Percentiles rank a stretch among this genome's conserved stretches.
Conservation (phyloP, 1,284 basidiomycete species). For the Ceratobasidium sp. region DNA sequence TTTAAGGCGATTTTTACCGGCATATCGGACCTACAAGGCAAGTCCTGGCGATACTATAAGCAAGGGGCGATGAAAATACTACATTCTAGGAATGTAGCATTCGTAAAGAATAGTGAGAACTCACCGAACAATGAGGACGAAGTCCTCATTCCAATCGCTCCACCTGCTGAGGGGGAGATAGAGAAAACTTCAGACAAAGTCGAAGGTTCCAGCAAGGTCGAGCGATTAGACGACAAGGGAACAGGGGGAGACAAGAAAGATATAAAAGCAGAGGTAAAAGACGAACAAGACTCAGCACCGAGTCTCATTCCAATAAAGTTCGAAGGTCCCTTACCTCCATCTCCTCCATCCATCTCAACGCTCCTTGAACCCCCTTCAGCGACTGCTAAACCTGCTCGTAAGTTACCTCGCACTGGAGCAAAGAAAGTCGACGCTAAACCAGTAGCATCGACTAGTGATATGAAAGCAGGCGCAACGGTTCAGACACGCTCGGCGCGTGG, state of each 20-base stretch:
- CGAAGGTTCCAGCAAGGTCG: neutral
- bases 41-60: conserved; percentile 35
- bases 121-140: too few species aligned
- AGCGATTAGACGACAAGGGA: neutral
- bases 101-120: neutral
- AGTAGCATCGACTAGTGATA: too few species aligned
- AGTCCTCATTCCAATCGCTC: too few species aligned
- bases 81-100: neutral
- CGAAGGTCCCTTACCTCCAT: neutral
- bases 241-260: neutral
- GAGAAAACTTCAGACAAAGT: too few species aligned
- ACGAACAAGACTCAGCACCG: neutral
- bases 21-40: conserved; percentile 25
- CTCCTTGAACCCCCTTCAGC: conserved; percentile 4
- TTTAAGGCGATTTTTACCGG: conserved; percentile 15
- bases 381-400: too few species aligned
- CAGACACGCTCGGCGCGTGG: neutral
- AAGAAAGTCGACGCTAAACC: too few species aligned
- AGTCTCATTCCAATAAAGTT: neutral
- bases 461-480: neutral
- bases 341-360: neutral
- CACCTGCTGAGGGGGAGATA: conserved; percentile 5
- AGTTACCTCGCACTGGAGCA: too few species aligned
- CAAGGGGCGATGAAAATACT: neutral
- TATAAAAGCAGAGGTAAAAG: conserved; percentile 8